Conservation (phyloP, 2,329 filamentous ascomycete species). For the Fusarium xyrophilum region DNA sequence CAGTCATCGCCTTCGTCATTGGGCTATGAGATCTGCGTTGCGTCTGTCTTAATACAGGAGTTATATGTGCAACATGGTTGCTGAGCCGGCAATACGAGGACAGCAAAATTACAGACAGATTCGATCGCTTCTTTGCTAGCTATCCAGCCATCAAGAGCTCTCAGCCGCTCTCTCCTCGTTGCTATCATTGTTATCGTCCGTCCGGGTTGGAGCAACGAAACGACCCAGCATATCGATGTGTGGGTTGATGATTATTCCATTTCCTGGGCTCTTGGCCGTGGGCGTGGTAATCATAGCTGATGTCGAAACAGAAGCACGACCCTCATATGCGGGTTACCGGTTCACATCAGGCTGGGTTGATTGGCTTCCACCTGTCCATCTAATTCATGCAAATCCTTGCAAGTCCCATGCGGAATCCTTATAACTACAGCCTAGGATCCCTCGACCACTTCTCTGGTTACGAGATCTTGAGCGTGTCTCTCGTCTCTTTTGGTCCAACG, state of each 20-base stretch:
- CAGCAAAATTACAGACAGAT: constrained; percentile 4
- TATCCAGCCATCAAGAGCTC: not conserved
- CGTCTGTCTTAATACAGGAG: constrained; percentile 25
- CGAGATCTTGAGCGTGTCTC: constrained; percentile 22
- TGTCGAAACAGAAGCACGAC: constrained; percentile 40
- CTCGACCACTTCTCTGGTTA: constrained; percentile 25
- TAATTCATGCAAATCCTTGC: constrained; percentile 39
- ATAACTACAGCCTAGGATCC: constrained; percentile 27
- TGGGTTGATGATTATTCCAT: constrained; percentile 26
- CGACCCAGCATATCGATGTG: constrained; percentile 6
- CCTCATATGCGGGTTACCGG: constrained; percentile 27
- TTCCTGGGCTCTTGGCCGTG: constrained; percentile 14
- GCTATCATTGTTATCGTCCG: not conserved
- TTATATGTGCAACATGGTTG: constrained; percentile 27
- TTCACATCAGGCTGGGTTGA: constrained; percentile 10
- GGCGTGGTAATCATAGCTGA: constrained; percentile 28
- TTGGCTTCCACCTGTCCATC: constrained; percentile 25
- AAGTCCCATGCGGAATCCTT: constrained; percentile 13
- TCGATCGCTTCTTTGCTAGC: not conserved
- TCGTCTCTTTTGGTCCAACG: constrained; percentile 21
- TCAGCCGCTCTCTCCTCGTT: not conserved
- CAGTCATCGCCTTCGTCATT: constrained; percentile 17
- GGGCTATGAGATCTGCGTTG: constrained; percentile 6
- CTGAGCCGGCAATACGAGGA: constrained; percentile 32
- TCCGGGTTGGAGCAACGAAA: constrained; percentile 17